A percentile compares a stretch with the other conserved stretches of the same genome.
Conservation (phyloP, 2,329 filamentous ascomycete genomes). For the Penicillium sp. region DNA sequence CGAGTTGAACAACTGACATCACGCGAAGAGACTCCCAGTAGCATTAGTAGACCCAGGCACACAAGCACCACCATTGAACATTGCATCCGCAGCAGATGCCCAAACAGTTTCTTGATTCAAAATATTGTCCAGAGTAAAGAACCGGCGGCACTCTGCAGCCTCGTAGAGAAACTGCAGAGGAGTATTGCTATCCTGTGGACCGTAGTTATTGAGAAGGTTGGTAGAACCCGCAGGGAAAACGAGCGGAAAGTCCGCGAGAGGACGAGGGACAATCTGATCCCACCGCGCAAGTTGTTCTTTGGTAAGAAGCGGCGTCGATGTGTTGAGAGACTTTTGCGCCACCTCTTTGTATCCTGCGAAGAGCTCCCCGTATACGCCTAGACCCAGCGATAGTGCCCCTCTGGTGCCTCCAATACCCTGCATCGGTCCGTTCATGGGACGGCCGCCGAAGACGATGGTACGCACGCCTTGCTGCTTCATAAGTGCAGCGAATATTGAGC, state of each 20-base stretch:
- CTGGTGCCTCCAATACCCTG: conserved; percentile 62
- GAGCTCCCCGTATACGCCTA: too few species aligned
- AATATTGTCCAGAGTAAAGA: conserved; percentile 54
- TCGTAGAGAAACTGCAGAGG: conserved; percentile 60
- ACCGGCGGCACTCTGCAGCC: conserved; percentile 58
- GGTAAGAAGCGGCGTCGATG: not conserved
- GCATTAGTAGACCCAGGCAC: conserved; percentile 3
- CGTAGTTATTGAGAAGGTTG: conserved; percentile 43
- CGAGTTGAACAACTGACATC: not conserved
- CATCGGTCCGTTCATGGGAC: conserved; percentile 52
- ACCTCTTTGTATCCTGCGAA: too few species aligned
- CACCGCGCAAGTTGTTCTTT: not conserved
- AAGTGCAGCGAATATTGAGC: conserved; percentile 2
- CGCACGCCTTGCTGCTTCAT: conserved; percentile 43
- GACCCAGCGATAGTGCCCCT: conserved; percentile 34
- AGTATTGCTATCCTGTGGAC: conserved; percentile 37
- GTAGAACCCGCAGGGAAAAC: conserved; percentile 9
- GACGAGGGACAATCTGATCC: not conserved
- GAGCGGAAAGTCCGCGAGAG: not conserved
- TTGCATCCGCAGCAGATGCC: conserved; percentile 41
- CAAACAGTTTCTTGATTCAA: conserved; percentile 51
- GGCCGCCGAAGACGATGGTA: conserved; percentile 58
- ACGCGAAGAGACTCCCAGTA: conserved; percentile 2
- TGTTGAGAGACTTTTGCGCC: too few species aligned
- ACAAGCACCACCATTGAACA: conserved; percentile 7